Evolutionary conservation across 371 early-diverging fungal genomes (phyloP).

Genomic region (Furculomyces boomerangus): DNA sequence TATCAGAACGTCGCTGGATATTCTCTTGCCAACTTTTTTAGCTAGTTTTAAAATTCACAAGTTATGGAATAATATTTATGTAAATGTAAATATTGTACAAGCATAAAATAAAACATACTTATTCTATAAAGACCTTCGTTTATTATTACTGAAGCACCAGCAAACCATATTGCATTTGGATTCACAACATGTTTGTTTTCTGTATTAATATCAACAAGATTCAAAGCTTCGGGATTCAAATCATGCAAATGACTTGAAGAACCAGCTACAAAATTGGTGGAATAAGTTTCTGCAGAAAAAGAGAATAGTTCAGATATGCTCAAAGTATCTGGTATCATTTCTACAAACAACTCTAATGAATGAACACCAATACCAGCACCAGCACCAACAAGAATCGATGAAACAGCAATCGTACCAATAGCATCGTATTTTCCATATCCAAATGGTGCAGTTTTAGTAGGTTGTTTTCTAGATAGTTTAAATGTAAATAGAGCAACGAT

Average conservation of each 20-base stretch:
- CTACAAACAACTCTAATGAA: conserved; percentile 33
- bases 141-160: conserved; percentile 34
- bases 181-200: not conserved
- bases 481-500: conserved; percentile 49
- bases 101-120: conserved; percentile 6
- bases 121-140: conserved; percentile 46
- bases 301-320: not conserved
- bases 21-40: conserved; percentile 36
- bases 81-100: conserved; percentile 11
- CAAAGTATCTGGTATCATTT: conserved; percentile 9
- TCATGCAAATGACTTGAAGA: not conserved
- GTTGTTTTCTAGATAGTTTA: conserved; percentile 37
- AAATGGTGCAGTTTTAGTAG: conserved; percentile 38
- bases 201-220: no score
- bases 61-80: not conserved
- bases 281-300: conserved; percentile 1
- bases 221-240: no score
- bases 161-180: conserved; percentile 57
- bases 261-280: not conserved
- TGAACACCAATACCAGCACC: conserved; percentile 43
- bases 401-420: conserved; percentile 46
- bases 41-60: conserved; percentile 13
- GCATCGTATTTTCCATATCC: conserved; percentile 55
- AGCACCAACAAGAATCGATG: conserved; percentile 36
- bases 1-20: conserved; percentile 40